These are phyloP conservation scores for Penicillium simplicissimum DNA, from an alignment of 495 filamentous ascomycete genomes.

Conservation along the genomic window DNA sequence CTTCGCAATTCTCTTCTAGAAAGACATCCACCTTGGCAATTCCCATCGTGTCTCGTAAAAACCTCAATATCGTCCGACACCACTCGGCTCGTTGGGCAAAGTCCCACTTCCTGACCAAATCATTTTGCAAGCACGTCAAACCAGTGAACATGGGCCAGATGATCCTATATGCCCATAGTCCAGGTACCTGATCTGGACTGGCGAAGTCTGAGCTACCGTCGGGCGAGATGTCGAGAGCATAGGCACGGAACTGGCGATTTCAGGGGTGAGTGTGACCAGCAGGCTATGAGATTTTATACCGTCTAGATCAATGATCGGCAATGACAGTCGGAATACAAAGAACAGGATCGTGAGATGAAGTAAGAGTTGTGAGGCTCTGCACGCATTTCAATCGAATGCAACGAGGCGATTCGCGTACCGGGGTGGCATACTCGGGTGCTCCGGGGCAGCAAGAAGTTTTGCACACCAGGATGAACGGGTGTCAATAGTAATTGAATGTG, in stretches of 20 bases:
- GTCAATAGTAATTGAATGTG: not conserved
- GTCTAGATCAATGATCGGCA: not conserved
- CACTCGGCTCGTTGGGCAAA: constrained; percentile 2
- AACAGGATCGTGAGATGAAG: constrained; percentile 8
- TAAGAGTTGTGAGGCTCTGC: constrained; percentile 10
- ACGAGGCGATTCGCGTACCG: constrained; percentile 6
- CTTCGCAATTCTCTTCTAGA: not conserved
- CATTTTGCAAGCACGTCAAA: constrained; percentile 5
- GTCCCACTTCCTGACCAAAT: not conserved
- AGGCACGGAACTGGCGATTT: constrained; percentile 16
- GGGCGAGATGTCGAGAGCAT: constrained; percentile 5
- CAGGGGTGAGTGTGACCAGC: not conserved
- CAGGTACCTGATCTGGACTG: constrained; percentile 7
- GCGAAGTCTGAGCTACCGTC: constrained; percentile 6
- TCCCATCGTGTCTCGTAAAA: constrained; percentile 12
- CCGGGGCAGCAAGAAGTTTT: constrained; percentile 7
- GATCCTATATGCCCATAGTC: constrained; percentile 12
- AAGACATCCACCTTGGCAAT: constrained; percentile 17
- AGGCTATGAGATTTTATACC: not conserved
- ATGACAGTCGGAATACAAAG: not conserved
- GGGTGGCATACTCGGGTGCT: constrained; percentile 8
- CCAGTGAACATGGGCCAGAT: constrained; percentile 11
- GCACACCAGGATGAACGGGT: constrained; percentile 7
- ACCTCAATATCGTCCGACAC: constrained; percentile 10
- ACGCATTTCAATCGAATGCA: constrained; percentile 18